Percentiles rank a stretch among this genome's conserved stretches.
phyloP scores from a whole-genome alignment of 179 eudicot genomes.

The Beta lomatogona region DNA sequence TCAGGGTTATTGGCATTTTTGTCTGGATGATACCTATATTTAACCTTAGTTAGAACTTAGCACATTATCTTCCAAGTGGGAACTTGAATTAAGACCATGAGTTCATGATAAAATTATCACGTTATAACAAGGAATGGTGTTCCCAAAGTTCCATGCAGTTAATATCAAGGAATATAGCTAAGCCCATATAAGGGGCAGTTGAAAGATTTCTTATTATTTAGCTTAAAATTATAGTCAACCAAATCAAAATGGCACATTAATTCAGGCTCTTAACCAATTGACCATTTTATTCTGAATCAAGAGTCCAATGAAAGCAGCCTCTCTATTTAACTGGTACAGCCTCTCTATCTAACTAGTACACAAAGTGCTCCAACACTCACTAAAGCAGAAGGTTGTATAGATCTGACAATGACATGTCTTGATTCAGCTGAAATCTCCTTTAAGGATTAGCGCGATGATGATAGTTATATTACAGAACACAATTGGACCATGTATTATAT shows the following conservation, averaged over 20 bases:
- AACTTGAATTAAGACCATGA: slow-evolving; percentile 6
- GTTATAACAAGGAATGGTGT: not conserved
- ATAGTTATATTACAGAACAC: not conserved
- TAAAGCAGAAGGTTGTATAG: not conserved
- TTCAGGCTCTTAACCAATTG: not conserved
- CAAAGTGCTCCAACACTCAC: not conserved
- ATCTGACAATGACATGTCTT: not conserved
- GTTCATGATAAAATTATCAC: not conserved
- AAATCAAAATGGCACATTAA: not conserved
- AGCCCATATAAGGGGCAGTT: not conserved
- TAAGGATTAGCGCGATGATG: not conserved
- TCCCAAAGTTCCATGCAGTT: not conserved
- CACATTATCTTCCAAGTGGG: slow-evolving; percentile 4
- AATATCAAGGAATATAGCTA: not conserved
- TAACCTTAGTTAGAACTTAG: slow-evolving; percentile 28
- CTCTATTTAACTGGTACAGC: not conserved
- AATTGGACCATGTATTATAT: not conserved
- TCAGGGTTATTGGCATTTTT: slow-evolving; percentile 97
- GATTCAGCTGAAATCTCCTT: not conserved
- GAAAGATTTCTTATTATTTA: not conserved
- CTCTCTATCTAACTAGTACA: not conserved
- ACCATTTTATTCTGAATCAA: not conserved
- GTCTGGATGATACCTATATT: slow-evolving; percentile 96
- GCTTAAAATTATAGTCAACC: not conserved
- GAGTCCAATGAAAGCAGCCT: not conserved